Base-by-base conservation (phyloP, 805 yeast genomes). In the Candida insectalens region DNA sequence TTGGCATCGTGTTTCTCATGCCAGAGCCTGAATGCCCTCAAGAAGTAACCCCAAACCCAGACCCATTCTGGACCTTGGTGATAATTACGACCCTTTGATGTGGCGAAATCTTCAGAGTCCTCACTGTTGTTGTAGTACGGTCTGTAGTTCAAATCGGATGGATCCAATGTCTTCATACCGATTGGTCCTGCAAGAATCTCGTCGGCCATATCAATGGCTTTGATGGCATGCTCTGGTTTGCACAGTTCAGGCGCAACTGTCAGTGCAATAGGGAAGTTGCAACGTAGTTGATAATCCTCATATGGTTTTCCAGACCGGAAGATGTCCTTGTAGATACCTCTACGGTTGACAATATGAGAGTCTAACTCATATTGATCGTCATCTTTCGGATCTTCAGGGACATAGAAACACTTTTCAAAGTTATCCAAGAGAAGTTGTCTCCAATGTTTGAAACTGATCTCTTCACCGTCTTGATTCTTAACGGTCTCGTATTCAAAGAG, bases 21-120 rank as follows among this genome's bases (percentile, higher is more conserved):
- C 50, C 80, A 74, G 30, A 60, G 54, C 25, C 72, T 61, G 47
- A 66, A 76, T 0, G 97, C 95, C 42, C 96, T 71, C 44, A 92
- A 59, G 51, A 85, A 89, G 55, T 75, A 87, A 3, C 98, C 98
- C 18, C 69, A 67, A 38, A 77, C 71, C 96, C 96, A 89, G 22
- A 83, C 82, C 98, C 98, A 89, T 53, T 92, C 98, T 2, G 98
- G 98, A 2, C 98, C 98, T 60, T 89, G 97, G 57, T 89, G 98
- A 55, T 89, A 89, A 59, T 92, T 92, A 48, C 97, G 72, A 20
- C 98, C 98, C 58, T 87, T 85, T 2, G 96, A 69, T 0, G 96
- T 87, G 1, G 94, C 85, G 67, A 87, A 92, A 55, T 89, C 95
- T 4, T 69, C 74, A 34, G 72, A 74, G 49, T 89, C 97, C 27